phyloP scores from a whole-genome alignment of 1,284 basidiomycete species.

The Naganishia sp. region DNA sequence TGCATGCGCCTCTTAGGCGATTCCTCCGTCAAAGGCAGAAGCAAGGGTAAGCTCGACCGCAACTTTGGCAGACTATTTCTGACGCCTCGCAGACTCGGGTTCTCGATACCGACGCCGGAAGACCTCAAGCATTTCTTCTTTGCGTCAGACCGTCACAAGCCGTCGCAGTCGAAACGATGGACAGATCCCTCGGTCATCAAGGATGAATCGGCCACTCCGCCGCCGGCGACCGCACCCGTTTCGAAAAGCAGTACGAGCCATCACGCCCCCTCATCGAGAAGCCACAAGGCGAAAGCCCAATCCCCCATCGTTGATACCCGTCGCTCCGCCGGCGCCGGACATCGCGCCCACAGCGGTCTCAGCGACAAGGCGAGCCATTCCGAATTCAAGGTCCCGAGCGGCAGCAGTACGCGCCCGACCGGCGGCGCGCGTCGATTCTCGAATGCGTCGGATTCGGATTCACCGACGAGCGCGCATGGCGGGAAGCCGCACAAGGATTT shows the following conservation, averaged over 20 bases:
- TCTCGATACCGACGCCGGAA: conserved; percentile 45
- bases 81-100: conserved; percentile 33
- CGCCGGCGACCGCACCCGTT: neutral
- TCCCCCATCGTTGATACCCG: conserved; percentile 17
- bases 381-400: conserved; percentile 12
- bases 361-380: conserved; percentile 18
- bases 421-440: conserved; percentile 7
- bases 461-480: neutral
- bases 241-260: neutral
- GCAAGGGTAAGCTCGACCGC: conserved; percentile 40
- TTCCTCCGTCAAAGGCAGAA: conserved; percentile 54
- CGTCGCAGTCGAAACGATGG: conserved; percentile 54
- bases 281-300: conserved; percentile 24
- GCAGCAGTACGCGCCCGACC: neutral
- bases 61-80: conserved; percentile 11
- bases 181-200: conserved; percentile 30
- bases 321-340: conserved; percentile 9
- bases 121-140: conserved; percentile 45
- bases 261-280: conserved; percentile 1
- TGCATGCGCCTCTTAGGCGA: conserved; percentile 76
- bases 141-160: conserved; percentile 43
- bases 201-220: conserved; percentile 20
- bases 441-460: conserved; percentile 16
- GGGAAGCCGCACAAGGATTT: conserved; percentile 24
- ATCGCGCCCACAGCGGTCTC: conserved; percentile 17